Conservation (phyloP, 306 rosid genomes). For the Delonix regia region DNA sequence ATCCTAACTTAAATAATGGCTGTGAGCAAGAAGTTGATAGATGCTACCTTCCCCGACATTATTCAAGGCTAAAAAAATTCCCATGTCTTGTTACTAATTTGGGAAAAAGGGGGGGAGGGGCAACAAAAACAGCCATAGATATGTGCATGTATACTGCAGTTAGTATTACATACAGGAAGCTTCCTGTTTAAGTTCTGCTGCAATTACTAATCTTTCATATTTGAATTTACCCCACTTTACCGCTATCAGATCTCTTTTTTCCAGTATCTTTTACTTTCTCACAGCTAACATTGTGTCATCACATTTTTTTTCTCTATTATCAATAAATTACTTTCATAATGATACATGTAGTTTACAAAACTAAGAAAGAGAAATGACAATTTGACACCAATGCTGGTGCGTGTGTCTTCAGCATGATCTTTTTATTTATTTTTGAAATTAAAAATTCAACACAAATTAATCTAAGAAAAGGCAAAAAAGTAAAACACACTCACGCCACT, state of each 20-base stretch:
- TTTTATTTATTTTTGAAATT: neutral
- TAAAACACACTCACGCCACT: constrained; percentile 88
- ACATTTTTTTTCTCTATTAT: neutral
- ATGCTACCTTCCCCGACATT: no score
- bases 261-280: neutral
- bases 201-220: neutral
- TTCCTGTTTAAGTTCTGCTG: neutral
- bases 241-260: neutral
- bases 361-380: neutral
- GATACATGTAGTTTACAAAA: neutral
- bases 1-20: no score
- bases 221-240: neutral
- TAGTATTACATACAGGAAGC: neutral
- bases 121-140: no score
- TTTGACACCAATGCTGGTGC: neutral
- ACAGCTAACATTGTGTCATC: neutral
- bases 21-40: no score
- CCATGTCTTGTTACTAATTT: no score
- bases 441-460: constrained; percentile 3
- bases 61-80: no score
- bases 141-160: neutral
- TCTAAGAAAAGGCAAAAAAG: neutral
- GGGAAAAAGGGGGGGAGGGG: no score
- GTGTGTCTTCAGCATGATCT: neutral
- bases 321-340: neutral